Evolutionary conservation across 2,329 filamentous ascomycete genomes (phyloP), one percentile per base, ranked within the genome.

Genomic region (Colletotrichum lupini): DNA sequence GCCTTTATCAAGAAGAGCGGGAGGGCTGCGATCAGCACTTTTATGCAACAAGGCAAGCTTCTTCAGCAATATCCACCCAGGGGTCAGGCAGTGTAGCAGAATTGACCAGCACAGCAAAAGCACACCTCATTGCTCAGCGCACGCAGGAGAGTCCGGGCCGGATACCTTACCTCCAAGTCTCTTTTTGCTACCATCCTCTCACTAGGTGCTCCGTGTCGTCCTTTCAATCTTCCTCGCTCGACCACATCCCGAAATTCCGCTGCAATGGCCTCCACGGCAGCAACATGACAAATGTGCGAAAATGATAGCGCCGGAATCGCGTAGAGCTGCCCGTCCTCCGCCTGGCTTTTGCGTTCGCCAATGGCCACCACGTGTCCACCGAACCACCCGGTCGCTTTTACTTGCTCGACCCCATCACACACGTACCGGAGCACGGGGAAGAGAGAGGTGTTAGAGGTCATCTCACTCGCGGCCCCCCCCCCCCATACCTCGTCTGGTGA

Each of bases 301-400:
- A 61, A 57, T 60, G 32, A 26, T 60, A 69, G 42, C 55, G 55
- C 67, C 65, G 32, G 49, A 73, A 71, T 73, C 60, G 71, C 67
- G 56, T 57, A 60, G 56, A 46, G 55, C 57, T 53, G 55, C 35
- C 28, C 46, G n/a, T 52, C n/a, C 28, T 32, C 24, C 7, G 24
- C 16, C 42, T 61, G 6, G 9, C 8, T 26, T 62, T 64, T 60
- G 46, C 56, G 24, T 70, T 56, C 46, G 42, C 32, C 67, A 71
- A 73, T 73, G 71, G 67, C 71, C 61, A 66, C 60, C 67, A 73
- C 71, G 67, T 73, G 67, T 71, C 65, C 67, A 16, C 67, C 67
- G 60, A 73, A 70, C 55, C 53, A 52, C 59, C 59, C 60, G 59
- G 52, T 19, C 19, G 53, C 52, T 26, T 52, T 42, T 19, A 7